Percentiles rank a stretch among this genome's conserved stretches.
Conservation (phyloP, 805 yeast genomes). For the Candida tallmaniae region DNA sequence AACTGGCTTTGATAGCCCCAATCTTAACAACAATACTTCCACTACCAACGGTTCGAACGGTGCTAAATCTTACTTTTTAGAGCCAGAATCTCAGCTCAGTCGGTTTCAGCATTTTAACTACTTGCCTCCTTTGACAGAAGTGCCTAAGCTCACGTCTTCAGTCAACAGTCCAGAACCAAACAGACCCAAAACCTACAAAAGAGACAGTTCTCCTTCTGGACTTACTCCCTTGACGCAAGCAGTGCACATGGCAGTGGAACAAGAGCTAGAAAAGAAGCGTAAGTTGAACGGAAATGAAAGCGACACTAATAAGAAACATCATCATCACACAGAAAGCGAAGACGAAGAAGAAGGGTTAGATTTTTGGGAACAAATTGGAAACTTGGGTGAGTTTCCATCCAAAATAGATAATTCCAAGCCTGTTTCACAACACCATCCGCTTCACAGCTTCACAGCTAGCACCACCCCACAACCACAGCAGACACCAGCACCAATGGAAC, state of each 20-base stretch:
- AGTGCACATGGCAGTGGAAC: constrained; percentile 34
- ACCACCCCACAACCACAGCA: constrained; percentile 6
- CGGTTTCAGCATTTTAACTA: constrained; percentile 71
- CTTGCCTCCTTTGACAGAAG: constrained; percentile 64
- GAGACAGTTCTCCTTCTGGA: constrained; percentile 9
- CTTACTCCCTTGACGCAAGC: constrained; percentile 40
- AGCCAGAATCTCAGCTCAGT: constrained; percentile 51
- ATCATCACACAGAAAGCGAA: constrained; percentile 8
- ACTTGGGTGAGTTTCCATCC: constrained; percentile 35
- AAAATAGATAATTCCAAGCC: constrained; percentile 23
- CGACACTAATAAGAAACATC: constrained; percentile 1
- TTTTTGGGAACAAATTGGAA: constrained; percentile 68
- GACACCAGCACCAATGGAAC: constrained; percentile 3
- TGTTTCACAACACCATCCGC: constrained; percentile 53
- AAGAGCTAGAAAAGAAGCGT: constrained; percentile 16
- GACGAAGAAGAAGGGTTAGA: constrained; percentile 59
- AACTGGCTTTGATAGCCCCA: background rate
- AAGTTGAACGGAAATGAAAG: constrained; percentile 6
- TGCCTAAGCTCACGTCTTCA: constrained; percentile 65
- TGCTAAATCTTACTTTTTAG: constrained; percentile 19
- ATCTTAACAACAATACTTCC: background rate
- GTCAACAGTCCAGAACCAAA: constrained; percentile 17
- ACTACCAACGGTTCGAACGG: background rate
- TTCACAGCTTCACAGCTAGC: constrained; percentile 27
- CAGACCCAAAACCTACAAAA: constrained; percentile 17